These are phyloP conservation scores for Corrigiola litoralis DNA, from an alignment of 179 eudicot genomes.

Conservation along the genomic window DNA sequence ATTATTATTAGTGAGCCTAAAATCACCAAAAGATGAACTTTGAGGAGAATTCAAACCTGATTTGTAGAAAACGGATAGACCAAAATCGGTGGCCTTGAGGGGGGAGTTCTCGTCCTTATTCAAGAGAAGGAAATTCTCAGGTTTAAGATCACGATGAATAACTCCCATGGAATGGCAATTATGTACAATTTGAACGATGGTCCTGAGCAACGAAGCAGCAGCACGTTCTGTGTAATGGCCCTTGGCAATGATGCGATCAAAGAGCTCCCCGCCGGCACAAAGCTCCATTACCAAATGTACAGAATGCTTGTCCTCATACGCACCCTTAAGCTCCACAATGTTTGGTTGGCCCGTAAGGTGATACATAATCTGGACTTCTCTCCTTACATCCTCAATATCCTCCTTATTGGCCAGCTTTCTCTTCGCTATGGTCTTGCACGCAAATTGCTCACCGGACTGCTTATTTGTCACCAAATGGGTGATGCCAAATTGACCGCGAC, in stretches of 20 bases:
- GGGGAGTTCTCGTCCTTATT: conserved; percentile 65
- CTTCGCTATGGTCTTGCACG: conserved; percentile 67
- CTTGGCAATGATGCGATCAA: conserved; percentile 67
- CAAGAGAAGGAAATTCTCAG: conserved; percentile 62
- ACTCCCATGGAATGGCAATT: conserved; percentile 81
- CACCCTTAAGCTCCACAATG: conserved; percentile 66
- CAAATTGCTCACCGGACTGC: conserved; percentile 56
- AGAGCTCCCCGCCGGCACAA: conserved; percentile 77
- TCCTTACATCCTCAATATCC: conserved; percentile 64
- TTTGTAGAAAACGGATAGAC: conserved; percentile 68
- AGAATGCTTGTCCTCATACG: conserved; percentile 64
- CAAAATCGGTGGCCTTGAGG: conserved; percentile 81
- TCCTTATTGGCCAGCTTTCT: conserved; percentile 61
- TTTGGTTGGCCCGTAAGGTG: conserved; percentile 59
- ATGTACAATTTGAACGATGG: conserved; percentile 68
- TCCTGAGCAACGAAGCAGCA: conserved; percentile 61
- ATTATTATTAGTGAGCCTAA: no score
- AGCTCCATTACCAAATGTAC: conserved; percentile 74
- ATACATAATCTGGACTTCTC: conserved; percentile 72
- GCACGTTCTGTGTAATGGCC: conserved; percentile 68
- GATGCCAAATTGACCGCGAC: conserved; percentile 67
- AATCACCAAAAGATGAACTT: neutral
- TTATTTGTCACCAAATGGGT: conserved; percentile 61
- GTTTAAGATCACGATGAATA: conserved; percentile 74
- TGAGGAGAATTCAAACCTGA: conserved; percentile 31